These are phyloP conservation scores for Pneumocystis murina DNA, from an alignment of 1,139 yeast genomes.

Conservation along the genomic window DNA sequence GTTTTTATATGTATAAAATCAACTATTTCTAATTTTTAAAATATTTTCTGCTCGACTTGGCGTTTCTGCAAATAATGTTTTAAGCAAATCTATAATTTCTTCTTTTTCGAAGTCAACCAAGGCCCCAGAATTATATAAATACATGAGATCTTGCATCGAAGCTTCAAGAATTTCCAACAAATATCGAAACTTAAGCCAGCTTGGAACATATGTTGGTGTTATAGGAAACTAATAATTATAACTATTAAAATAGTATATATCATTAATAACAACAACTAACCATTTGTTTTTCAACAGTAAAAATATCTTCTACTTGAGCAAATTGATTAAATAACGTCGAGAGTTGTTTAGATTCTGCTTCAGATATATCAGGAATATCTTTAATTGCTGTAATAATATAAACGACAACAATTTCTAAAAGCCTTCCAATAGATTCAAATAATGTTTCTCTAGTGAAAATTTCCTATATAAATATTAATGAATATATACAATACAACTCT, in stretches of 20 bases:
- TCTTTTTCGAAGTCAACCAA: slow-evolving; percentile 53
- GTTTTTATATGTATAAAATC: background rate
- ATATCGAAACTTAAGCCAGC: slow-evolving; percentile 28
- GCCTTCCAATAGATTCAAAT: background rate
- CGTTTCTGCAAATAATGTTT: slow-evolving; percentile 55
- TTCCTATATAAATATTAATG: background rate
- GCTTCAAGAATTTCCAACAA: slow-evolving; percentile 24
- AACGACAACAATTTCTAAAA: background rate
- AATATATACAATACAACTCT: background rate
- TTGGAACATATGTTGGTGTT: slow-evolving; percentile 24
- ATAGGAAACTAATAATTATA: slow-evolving; percentile 8
- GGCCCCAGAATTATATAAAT: slow-evolving; percentile 55
- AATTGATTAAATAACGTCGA: slow-evolving; percentile 19
- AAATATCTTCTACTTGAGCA: slow-evolving; percentile 17
- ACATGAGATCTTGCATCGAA: slow-evolving; percentile 53
- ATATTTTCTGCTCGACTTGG: slow-evolving; percentile 47
- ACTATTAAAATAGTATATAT: background rate
- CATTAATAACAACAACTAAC: background rate
- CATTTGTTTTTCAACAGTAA: slow-evolving; percentile 12
- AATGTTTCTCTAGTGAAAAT: background rate
- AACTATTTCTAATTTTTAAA: slow-evolving; percentile 33
- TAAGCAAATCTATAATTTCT: slow-evolving; percentile 50
- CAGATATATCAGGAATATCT: slow-evolving; percentile 21
- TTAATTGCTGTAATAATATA: background rate
- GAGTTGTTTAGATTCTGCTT: slow-evolving; percentile 22